Conservation (phyloP, 2,329 filamentous ascomycete species). For the Hypomyces perniciosus region DNA sequence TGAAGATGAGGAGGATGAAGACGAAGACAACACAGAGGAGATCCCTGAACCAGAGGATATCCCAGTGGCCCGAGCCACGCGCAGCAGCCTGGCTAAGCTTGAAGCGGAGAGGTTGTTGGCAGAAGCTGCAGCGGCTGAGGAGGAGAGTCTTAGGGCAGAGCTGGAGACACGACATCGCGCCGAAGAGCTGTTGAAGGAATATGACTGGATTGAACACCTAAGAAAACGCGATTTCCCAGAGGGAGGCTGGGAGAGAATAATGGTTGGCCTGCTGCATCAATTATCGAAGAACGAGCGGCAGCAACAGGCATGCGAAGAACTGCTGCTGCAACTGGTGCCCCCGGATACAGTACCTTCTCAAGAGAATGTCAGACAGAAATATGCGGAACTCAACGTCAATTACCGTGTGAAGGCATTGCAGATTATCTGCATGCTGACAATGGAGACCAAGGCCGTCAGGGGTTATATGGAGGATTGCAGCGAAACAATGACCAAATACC, state of each 20-base stretch:
- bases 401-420: conserved; percentile 73
- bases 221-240: conserved; percentile 77
- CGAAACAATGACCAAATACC: conserved; percentile 87
- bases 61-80: conserved; percentile 64
- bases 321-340: conserved; percentile 77
- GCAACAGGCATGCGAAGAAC: conserved; percentile 66
- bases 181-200: conserved; percentile 65
- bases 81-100: conserved; percentile 77
- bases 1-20: conserved; percentile 54
- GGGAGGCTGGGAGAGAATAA: conserved; percentile 86
- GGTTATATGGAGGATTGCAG: conserved; percentile 88
- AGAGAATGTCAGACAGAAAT: conserved; percentile 67
- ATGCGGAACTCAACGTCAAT: conserved; percentile 75
- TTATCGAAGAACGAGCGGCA: conserved; percentile 69
- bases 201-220: conserved; percentile 80
- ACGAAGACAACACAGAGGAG: conserved; percentile 44
- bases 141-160: conserved; percentile 39
- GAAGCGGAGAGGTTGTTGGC: conserved; percentile 65
- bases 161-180: conserved; percentile 59
- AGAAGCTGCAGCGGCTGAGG: conserved; percentile 50
- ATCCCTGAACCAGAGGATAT: conserved; percentile 68
- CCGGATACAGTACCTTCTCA: conserved; percentile 66
- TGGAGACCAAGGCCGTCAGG: conserved; percentile 79
- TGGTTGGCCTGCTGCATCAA: conserved; percentile 81
- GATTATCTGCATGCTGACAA: conserved; percentile 77